Conservation (phyloP, 768 basidiomycete species). For the Chlorophyllum brunneum region DNA sequence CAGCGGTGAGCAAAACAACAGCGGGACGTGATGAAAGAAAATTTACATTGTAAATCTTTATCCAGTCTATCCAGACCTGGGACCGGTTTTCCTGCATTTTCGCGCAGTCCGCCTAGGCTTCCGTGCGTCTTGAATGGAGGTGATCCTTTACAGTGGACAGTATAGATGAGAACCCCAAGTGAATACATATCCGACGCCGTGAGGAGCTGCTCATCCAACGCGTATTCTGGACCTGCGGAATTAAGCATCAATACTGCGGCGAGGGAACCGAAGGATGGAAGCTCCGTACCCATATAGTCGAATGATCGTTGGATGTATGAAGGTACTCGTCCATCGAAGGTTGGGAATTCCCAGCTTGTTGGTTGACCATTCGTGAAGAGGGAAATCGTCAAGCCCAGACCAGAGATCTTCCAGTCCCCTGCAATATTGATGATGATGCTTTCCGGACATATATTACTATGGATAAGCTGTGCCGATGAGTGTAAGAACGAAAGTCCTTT, state of each 20-base stretch:
- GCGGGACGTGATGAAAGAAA: background rate
- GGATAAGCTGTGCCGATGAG: constrained; percentile 86
- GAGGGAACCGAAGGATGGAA: background rate
- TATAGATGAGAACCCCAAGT: constrained; percentile 86
- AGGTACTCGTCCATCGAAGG: constrained; percentile 78
- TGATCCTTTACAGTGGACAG: constrained; percentile 84
- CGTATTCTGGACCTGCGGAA: constrained; percentile 84
- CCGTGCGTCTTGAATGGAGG: constrained; percentile 88
- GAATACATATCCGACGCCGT: constrained; percentile 93
- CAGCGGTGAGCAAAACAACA: constrained; percentile 1
- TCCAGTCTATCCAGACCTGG: constrained; percentile 65
- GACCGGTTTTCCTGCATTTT: constrained; percentile 61
- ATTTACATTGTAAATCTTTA: constrained; percentile 65
- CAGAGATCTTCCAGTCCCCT: constrained; percentile 97
- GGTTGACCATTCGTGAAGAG: constrained; percentile 66
- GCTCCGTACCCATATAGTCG: constrained; percentile 81
- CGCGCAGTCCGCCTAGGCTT: constrained; percentile 64
- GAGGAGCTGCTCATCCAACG: constrained; percentile 80
- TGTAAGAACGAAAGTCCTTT: constrained; percentile 90
- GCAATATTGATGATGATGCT: constrained; percentile 86
- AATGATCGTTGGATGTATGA: constrained; percentile 85
- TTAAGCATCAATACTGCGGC: background rate
- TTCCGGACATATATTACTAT: constrained; percentile 86
- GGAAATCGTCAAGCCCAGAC: constrained; percentile 83
- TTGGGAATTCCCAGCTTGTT: constrained; percentile 87